phyloP scores from a whole-genome alignment of 768 basidiomycete genomes.

The Trametopsis cervina region DNA sequence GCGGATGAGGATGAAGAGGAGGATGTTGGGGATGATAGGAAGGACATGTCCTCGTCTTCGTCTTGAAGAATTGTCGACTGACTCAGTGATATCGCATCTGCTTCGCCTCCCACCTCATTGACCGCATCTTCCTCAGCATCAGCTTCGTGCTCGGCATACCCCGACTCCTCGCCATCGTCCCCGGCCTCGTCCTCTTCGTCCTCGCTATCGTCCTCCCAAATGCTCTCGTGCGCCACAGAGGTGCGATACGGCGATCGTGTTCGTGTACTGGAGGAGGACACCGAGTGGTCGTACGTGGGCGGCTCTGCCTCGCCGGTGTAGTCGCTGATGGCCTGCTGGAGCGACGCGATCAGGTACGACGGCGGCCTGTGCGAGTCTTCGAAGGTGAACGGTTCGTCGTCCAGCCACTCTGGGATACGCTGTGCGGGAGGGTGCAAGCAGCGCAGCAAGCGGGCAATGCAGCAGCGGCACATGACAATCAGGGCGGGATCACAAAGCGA shows the following conservation, averaged over 20 bases:
- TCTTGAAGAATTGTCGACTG: conserved; percentile 1
- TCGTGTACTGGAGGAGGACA: conserved; percentile 5
- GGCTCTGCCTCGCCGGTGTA: conserved; percentile 9
- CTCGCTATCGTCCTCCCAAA: conserved; percentile 14
- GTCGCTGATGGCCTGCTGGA: conserved; percentile 9
- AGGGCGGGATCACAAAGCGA: neutral
- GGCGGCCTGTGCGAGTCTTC: conserved; percentile 12
- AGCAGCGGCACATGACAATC: neutral
- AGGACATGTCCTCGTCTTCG: too few species aligned
- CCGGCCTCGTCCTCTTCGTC: conserved; percentile 13
- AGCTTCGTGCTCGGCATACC: conserved; percentile 9
- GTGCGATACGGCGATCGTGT: neutral
- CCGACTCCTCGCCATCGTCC: conserved; percentile 6
- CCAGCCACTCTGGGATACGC: conserved; percentile 17
- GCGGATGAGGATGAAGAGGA: conserved; percentile 5
- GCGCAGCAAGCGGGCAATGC: neutral
- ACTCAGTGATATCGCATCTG: too few species aligned
- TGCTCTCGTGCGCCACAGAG: conserved; percentile 7
- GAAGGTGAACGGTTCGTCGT: conserved; percentile 13
- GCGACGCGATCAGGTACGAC: conserved; percentile 10
- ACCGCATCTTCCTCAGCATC: conserved; percentile 2
- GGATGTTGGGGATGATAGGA: neutral
- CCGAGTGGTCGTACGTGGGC: conserved; percentile 13
- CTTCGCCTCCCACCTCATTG: neutral
- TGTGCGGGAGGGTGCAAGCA: neutral